Base-by-base conservation (phyloP, 2,329 filamentous ascomycete genomes). In the Colletotrichum costaricense region DNA sequence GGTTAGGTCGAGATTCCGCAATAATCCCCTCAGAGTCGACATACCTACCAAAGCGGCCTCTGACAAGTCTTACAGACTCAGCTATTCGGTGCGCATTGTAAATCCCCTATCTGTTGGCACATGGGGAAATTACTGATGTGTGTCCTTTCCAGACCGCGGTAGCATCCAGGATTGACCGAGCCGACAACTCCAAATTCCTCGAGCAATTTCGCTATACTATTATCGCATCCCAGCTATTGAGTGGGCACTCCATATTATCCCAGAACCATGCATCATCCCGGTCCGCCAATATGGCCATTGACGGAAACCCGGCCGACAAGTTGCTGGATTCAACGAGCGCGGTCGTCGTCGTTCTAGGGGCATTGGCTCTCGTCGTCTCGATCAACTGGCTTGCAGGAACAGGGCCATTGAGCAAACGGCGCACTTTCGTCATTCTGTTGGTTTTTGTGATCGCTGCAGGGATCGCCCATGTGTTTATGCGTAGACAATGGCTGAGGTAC, bases 181-280 rank as follows among this genome's bases (percentile, higher is more conserved):
- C 90, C 77, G 95, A 97, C 78, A 97, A 95, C 80, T 89, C 93
- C 77, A 92, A 92, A 76, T 98, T 98, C 79, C 88, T 98, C 72
- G 95, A 98, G 83, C 93, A 95, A 80, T 98, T 98, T 79, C 93
- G 95, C 75, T 98, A 98, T 83, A 93, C 94, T 26, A 94, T 98
- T 76, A 93, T 98, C 79, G 95, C 95, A 63, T 98, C 95, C 26
- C 95, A 98, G 81, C 88, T 98, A 16, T 87, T 98, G 54, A 95
- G 91, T 78, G 93, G 93, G 54, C 89, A 93, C 76, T 88, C 90
- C 4, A 90, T 89, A 69, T 77, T 85, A 62, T 85, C 83, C 22
- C 84, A 85, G 58, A 82, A 82, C 59, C 79, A 80, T 62, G 72
- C 71, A 60, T 28, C 67, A 65, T 74, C 70, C 65, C 69, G 72